Base-by-base conservation (phyloP, 805 yeast genomes). In the Pichia exigua region DNA sequence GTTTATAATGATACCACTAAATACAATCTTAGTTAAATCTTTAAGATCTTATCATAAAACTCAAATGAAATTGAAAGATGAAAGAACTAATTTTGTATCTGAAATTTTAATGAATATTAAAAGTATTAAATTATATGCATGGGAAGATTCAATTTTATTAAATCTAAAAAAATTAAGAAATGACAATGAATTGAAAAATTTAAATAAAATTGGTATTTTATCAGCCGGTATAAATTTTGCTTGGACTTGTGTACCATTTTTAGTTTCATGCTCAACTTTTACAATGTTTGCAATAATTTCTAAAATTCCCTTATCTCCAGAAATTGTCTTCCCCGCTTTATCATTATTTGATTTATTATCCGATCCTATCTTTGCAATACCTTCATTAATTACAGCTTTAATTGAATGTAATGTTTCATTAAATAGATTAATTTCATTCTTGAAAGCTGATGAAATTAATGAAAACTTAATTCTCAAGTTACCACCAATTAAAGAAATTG, bases 321-420 rank as follows among this genome's bases (percentile, higher is more conserved):
- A 83, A 44, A 73, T 83, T 53, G 83, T 82, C 7, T 83, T 83
- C 64, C 89, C 90, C 15, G 81, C 87, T 2, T 69, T 84, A 53
- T 68, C 87, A 1, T 67, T 83, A 49, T 79, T 84, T 59, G 77
- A 79, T 54, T 65, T 83, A 53, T 62, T 84, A 42, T 74, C 82
- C 5, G 78, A 72, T 42, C 87, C 87, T 10, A 76, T 84, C 30
- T 73, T 74, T 59, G 75, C 76, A 12, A 73, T 84, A 46, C 91
- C 91, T 0, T 66, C 73, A 1, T 68, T 79, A 30, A 74, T 83
- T 41, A 81, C 80, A 5, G 70, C 79, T 4, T 59, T 81, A 51
- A 74, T 82, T 50, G 88, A 83, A 59, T 76, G 81, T 0, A 71
- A 74, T 3, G 83, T 84, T 32, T 77, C 89, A 0, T 57, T 84